These are phyloP conservation scores for Peniophora sp. DNA, from an alignment of 1,284 basidiomycete genomes.

Conservation along the genomic window DNA sequence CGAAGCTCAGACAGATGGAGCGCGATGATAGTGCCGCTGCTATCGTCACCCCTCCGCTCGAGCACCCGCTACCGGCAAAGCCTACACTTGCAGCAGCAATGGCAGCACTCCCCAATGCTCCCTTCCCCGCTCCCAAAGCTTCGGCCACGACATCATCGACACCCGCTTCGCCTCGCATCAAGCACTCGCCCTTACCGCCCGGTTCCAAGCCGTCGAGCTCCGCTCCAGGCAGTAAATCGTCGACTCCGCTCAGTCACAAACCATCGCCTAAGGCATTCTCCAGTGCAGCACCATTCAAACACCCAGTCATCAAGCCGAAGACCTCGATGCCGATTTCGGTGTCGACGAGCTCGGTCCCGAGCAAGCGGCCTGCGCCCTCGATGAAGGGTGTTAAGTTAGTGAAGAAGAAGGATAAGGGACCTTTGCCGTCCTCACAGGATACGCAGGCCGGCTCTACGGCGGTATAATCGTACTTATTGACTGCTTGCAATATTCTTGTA, in stretches of 20 bases:
- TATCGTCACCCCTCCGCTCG: neutral
- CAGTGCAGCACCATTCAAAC: neutral
- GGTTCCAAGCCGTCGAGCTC: neutral
- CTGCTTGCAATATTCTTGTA: too few species aligned
- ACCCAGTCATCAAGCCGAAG: neutral
- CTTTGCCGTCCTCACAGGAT: too few species aligned
- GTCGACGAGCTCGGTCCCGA: neutral
- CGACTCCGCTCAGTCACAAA: too few species aligned
- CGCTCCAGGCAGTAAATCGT: neutral
- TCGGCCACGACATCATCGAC: neutral
- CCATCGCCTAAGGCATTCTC: too few species aligned
- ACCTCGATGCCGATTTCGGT: neutral
- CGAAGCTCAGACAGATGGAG: neutral
- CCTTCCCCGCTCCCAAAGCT: neutral
- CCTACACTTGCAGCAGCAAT: conserved; percentile 1
- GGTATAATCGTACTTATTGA: too few species aligned
- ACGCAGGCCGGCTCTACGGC: too few species aligned
- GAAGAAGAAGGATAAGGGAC: neutral
- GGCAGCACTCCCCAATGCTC: neutral
- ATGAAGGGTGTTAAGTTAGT: conserved; percentile 5
- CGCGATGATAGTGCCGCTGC: neutral
- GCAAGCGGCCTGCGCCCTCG: neutral
- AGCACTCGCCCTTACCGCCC: neutral
- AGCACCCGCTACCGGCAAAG: conserved; percentile 3
- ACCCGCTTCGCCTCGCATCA: neutral